phyloP scores from a whole-genome alignment of 176 grass and related monocot species.

The Cenchrus purpureus region DNA sequence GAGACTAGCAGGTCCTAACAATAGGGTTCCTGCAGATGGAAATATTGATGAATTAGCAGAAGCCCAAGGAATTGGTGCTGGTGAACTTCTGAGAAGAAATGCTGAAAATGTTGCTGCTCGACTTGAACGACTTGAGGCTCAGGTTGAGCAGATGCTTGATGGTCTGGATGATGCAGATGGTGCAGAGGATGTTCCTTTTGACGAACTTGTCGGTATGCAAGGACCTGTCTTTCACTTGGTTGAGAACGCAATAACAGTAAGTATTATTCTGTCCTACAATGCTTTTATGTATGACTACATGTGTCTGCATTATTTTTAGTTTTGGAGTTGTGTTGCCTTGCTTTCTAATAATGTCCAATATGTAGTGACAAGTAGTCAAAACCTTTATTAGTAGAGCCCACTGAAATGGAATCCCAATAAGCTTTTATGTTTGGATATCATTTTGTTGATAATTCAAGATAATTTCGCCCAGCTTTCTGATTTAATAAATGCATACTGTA shows the following conservation, averaged over 20 bases:
- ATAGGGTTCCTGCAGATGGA: constrained; percentile 70
- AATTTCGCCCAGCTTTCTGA: background rate
- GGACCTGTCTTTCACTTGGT: constrained; percentile 99
- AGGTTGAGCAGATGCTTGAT: constrained; percentile 99
- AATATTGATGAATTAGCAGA: constrained; percentile 73
- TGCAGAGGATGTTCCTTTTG: constrained; percentile 97
- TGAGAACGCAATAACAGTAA: constrained; percentile 98
- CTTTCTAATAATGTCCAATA: background rate
- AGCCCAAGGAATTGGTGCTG: constrained; percentile 82
- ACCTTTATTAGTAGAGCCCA: background rate
- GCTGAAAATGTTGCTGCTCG: constrained; percentile 98
- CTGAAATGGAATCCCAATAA: background rate
- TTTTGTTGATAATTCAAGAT: constrained; percentile 16
- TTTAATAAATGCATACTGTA: background rate
- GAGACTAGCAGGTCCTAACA: constrained; percentile 76
- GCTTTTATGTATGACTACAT: background rate
- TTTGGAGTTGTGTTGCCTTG: constrained; percentile 1
- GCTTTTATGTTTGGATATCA: background rate
- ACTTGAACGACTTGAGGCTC: constrained; percentile 94
- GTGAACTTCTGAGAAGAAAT: constrained; percentile 89
- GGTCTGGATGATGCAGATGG: constrained; percentile 98
- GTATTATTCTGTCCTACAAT: constrained; percentile 26
- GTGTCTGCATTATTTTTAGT: constrained; percentile 7
- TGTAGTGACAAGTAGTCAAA: background rate
- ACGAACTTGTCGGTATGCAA: constrained; percentile 98